phyloP scores from a whole-genome alignment of 768 basidiomycete species.

The Mycena kentingensis region DNA sequence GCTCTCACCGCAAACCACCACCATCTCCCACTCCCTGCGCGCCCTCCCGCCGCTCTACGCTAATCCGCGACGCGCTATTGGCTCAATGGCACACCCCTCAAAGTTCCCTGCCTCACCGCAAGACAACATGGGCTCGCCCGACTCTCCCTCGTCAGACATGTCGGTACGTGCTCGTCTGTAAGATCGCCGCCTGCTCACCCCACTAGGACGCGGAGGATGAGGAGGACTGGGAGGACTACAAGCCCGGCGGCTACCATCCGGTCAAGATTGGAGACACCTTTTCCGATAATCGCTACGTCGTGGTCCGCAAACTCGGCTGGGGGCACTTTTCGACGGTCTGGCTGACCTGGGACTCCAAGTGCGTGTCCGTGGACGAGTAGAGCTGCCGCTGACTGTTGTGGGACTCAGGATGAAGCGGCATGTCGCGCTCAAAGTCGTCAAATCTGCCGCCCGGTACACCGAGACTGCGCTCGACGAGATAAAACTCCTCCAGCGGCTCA shows the following conservation, averaged over 20 bases:
- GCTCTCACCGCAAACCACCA: no score
- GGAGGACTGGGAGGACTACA: constrained; percentile 89
- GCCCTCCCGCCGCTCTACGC: background rate
- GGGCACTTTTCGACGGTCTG: constrained; percentile 95
- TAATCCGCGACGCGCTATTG: background rate
- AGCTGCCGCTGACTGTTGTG: constrained; percentile 22
- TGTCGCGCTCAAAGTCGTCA: constrained; percentile 98
- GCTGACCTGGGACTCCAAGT: constrained; percentile 85
- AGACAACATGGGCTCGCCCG: constrained; percentile 14
- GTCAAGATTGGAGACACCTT: constrained; percentile 93
- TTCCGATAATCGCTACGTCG: constrained; percentile 81
- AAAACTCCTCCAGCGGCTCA: constrained; percentile 93
- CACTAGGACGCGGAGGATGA: constrained; percentile 60
- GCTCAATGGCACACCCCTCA: constrained; percentile 18
- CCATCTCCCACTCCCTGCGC: background rate
- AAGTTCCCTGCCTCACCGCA: constrained; percentile 11
- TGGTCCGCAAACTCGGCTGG: constrained; percentile 95
- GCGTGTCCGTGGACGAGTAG: constrained; percentile 30
- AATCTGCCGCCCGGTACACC: constrained; percentile 94
- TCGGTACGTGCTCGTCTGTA: background rate
- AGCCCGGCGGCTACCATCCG: constrained; percentile 85
- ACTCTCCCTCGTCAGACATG: constrained; percentile 14
- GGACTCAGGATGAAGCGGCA: constrained; percentile 82
- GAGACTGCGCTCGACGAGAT: constrained; percentile 99
- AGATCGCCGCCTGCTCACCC: background rate